Percentiles rank a stretch among this genome's conserved stretches.
These are phyloP conservation scores for Arbutus unedo DNA, from an alignment of 148 eudicot genomes.

Conservation along the genomic window DNA sequence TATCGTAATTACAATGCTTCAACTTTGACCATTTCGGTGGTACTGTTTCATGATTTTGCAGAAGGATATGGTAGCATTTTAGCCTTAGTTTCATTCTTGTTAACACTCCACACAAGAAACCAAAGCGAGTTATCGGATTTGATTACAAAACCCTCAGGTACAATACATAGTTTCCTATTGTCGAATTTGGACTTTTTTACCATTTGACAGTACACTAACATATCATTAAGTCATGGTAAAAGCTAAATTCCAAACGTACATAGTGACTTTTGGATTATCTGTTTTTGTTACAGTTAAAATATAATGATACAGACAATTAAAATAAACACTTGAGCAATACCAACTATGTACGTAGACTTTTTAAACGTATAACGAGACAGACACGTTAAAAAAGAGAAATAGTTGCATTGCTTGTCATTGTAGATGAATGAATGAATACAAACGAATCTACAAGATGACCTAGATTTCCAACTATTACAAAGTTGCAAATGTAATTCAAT, in stretches of 20 bases:
- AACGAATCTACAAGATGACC: not conserved
- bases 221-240: not conserved
- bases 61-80: not conserved
- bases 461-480: not conserved
- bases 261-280: not conserved
- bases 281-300: not conserved
- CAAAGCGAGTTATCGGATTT: not conserved
- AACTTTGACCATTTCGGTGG: not conserved
- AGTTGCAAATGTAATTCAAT: constrained; percentile 34
- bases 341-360: not conserved
- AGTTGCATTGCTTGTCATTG: not conserved
- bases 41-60: not conserved
- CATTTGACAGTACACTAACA: too few species aligned
- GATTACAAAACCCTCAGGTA: not conserved
- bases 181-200: not conserved
- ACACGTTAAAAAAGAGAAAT: not conserved
- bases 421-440: not conserved
- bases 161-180: not conserved
- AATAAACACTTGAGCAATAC: not conserved
- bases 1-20: not conserved
- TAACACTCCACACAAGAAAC: not conserved
- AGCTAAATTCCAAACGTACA: not conserved
- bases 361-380: too few species aligned
- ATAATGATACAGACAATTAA: not conserved
- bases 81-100: not conserved